These are phyloP conservation scores for Camellia oleifera DNA, from an alignment of 179 eudicot species.

Conservation along the genomic window DNA sequence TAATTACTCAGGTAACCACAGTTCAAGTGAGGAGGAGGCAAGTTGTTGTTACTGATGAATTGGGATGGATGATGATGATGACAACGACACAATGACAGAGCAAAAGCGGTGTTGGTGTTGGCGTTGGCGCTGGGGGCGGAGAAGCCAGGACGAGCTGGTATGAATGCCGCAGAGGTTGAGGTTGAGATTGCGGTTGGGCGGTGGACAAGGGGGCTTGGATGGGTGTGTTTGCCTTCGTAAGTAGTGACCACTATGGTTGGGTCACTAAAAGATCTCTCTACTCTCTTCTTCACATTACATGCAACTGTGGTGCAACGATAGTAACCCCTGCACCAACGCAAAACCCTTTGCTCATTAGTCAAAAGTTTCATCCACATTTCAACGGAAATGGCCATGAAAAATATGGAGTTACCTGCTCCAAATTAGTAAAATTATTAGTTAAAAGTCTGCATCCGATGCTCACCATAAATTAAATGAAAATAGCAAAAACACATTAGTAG, in stretches of 20 bases:
- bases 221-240: conserved; percentile 45
- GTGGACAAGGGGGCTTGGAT: conserved; percentile 25
- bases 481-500: too few species aligned
- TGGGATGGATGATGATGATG: too few species aligned
- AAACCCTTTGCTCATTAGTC: not conserved
- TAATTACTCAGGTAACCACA: not conserved
- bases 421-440: too few species aligned
- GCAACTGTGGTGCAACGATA: conserved; percentile 39
- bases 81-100: not conserved
- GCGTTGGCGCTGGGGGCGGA: conserved; percentile 18
- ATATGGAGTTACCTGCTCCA: too few species aligned
- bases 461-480: too few species aligned
- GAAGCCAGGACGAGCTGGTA: not conserved
- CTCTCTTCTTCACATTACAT: conserved; percentile 45
- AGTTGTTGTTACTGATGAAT: not conserved
- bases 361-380: too few species aligned
- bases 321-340: conserved; percentile 31
- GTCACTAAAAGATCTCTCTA: conserved; percentile 32
- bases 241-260: conserved; percentile 37
- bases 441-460: too few species aligned
- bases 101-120: not conserved
- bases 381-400: too few species aligned
- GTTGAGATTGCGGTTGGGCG: not conserved
- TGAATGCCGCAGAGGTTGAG: not conserved
- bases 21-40: not conserved